A percentile compares a stretch with the other conserved stretches of the same genome.
Evolutionary conservation across 2,329 filamentous ascomycete genomes (phyloP).

Genomic region (Cryphonectria nitschkei): DNA sequence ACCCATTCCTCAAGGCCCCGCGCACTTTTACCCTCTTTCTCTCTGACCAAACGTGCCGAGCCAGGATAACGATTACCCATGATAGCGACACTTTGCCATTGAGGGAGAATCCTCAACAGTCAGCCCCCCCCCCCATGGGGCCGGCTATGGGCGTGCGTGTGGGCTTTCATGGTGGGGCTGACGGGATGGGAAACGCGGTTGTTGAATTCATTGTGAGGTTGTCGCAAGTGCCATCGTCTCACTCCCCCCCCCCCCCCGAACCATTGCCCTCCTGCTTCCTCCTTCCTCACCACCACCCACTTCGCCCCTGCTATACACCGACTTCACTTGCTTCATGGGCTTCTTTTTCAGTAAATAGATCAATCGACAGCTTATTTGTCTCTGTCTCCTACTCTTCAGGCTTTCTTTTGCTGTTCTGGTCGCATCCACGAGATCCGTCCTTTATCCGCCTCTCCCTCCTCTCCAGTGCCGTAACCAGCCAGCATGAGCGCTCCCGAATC

Average conservation of each 20-base stretch:
- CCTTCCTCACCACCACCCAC: not conserved
- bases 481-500: slow-evolving; percentile 39
- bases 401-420: not conserved
- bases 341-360: not conserved
- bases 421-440: not conserved
- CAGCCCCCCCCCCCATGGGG: not conserved
- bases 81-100: not conserved
- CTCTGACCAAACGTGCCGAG: slow-evolving; percentile 4
- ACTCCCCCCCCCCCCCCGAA: too few species aligned
- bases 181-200: not conserved
- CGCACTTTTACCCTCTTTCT: not conserved
- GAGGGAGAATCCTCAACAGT: not conserved
- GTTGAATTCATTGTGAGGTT: not conserved
- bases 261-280: not conserved
- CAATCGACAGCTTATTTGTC: not conserved
- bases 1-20: not conserved
- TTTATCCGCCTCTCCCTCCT: not conserved
- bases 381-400: not conserved
- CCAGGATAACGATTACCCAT: not conserved
- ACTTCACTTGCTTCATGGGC: not conserved
- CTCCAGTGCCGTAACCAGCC: slow-evolving; percentile 11
- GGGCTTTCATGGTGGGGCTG: not conserved
- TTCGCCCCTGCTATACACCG: not conserved
- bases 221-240: not conserved
- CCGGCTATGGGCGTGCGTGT: not conserved